Evolutionary conservation across 768 basidiomycete genomes (phyloP).

Genomic region (Russula sp.): DNA sequence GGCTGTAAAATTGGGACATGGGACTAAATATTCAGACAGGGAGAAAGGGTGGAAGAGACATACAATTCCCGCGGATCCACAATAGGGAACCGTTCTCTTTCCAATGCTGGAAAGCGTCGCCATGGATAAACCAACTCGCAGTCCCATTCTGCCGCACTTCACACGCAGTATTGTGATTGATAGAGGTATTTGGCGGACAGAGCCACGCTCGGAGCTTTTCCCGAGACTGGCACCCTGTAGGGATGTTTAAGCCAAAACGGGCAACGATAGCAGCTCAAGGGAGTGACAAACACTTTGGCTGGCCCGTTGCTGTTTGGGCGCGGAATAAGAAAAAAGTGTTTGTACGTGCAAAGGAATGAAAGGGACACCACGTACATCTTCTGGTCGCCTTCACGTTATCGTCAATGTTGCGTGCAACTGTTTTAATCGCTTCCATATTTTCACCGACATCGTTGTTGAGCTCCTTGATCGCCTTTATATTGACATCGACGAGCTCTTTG

Average conservation of each 20-base stretch:
- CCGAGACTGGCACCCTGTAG: not conserved
- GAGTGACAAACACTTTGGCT: not conserved
- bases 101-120: not conserved
- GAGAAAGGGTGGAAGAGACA: not conserved
- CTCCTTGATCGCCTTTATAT: not conserved
- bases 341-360: not conserved
- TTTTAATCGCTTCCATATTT: not conserved
- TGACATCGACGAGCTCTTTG: not conserved
- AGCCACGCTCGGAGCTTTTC: not conserved
- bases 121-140: not conserved
- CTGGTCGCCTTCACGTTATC: not conserved
- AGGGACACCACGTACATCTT: not conserved
- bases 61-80: not conserved
- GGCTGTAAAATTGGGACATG: not conserved
- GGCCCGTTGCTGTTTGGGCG: not conserved
- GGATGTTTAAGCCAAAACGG: not conserved
- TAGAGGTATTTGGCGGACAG: not conserved
- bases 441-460: not conserved
- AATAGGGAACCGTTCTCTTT: not conserved
- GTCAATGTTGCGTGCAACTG: no score
- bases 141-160: not conserved
- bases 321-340: not conserved
- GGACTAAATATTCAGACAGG: not conserved
- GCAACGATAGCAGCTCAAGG: not conserved
- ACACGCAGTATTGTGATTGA: not conserved